Base-by-base conservation (phyloP, 768 basidiomycete genomes). In the Lactifluus hygrophoroides region DNA sequence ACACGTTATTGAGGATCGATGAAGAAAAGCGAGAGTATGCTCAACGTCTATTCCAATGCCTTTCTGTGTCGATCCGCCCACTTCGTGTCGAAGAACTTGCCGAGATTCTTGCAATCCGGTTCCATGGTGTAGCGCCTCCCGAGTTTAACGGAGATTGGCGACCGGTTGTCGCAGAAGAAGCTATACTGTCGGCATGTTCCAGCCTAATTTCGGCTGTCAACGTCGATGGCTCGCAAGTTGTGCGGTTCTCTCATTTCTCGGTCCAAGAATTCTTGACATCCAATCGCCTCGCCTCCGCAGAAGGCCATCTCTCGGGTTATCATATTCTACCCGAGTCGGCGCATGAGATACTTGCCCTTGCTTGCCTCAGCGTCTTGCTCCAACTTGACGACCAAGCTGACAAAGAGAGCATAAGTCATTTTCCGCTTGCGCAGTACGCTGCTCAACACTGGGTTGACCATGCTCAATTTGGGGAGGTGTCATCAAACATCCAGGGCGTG, bases 251-350 rank as follows among this genome's bases (percentile, higher is more conserved):
- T 1, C 57, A 58, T 14, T 58, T 48, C 28, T 53, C 57, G 0
- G 51, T 48, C 17, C 40, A 53, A 16, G 57, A 58, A 23, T 58
- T 42, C 51, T 32, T 58, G 30, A 53, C 28, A 4, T 58, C 57
- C 1, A 23, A 46, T 9, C 57, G 37, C 23, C 44, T 58, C 4
- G 34, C 34, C 3, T 16, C 3, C 1, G 25, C 34, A 8, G 28
- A 28, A 0, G 37, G 40, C 6, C 27, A 17, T 2, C 19, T 58
- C 25, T 48, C 51, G 5, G 8, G 0, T 4, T 58, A 52, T 21
- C 45, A 53, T 9, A 42, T 53, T 32, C 43, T 13, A 2, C 51
- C 37, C 13, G 17, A 32, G 23, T 13, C 25, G 5, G 51, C 51
- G 0, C 51, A 58, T 44, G 6, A n/a, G 0, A 10, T 42, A 11